Evolutionary conservation across 2,329 filamentous ascomycete species (phyloP).

Genomic region (Rasamsonia emersonii): DNA sequence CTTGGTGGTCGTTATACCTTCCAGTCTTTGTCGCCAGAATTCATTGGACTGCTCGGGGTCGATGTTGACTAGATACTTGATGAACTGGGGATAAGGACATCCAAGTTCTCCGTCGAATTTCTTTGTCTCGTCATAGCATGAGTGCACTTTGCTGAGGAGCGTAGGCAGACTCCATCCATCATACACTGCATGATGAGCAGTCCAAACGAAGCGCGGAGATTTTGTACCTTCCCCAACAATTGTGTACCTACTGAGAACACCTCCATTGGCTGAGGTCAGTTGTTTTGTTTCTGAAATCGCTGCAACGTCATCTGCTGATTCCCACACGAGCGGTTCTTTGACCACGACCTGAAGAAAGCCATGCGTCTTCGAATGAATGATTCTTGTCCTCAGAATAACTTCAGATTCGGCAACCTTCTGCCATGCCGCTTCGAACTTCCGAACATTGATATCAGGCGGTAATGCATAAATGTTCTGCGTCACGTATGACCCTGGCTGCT

Average conservation of each 20-base stretch:
- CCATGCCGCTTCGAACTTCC: slow-evolving; percentile 32
- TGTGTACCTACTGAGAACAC: slow-evolving; percentile 7
- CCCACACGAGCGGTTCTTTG: slow-evolving; percentile 14
- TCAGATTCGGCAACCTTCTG: slow-evolving; percentile 22
- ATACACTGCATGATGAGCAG: slow-evolving; percentile 37
- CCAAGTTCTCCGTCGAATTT: neutral
- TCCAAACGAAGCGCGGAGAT: slow-evolving; percentile 25
- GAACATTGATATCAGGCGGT: slow-evolving; percentile 20
- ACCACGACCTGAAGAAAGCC: slow-evolving; percentile 23
- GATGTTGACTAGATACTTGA: slow-evolving; percentile 8
- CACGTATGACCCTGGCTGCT: slow-evolving; percentile 32
- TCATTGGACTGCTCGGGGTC: slow-evolving; percentile 14
- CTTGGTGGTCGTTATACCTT: slow-evolving; percentile 6
- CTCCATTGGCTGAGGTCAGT: slow-evolving; percentile 8
- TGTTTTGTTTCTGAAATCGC: slow-evolving; percentile 6
- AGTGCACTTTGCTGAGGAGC: slow-evolving; percentile 11
- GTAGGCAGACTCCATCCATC: slow-evolving; percentile 27
- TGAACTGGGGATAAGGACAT: slow-evolving; percentile 7
- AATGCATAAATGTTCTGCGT: slow-evolving; percentile 29
- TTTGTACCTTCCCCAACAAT: slow-evolving; percentile 4
- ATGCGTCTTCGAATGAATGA: slow-evolving; percentile 17
- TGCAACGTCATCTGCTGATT: slow-evolving; percentile 6
- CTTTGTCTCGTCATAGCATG: slow-evolving; percentile 5
- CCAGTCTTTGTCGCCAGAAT: slow-evolving; percentile 13
- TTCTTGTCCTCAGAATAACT: slow-evolving; percentile 35